Base-by-base conservation (phyloP, 2,329 filamentous ascomycete species). In the Colletotrichum australisinense region DNA sequence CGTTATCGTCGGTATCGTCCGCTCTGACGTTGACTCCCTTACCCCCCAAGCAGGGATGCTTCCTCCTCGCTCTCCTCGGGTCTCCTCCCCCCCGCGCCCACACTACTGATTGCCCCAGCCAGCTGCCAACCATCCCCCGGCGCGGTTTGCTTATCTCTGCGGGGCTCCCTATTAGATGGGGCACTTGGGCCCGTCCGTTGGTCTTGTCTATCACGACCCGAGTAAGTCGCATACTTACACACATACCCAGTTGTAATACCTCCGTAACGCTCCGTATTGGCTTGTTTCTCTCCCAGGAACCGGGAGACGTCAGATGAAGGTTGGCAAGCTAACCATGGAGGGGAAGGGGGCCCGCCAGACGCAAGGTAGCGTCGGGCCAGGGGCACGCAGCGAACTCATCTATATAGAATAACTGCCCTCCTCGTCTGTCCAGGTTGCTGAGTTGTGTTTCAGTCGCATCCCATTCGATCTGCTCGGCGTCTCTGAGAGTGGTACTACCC, bases 251-350 rank as follows among this genome's bases (percentile, higher is more conserved):
- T 57, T 28, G 57, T 57, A 46, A 28, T 16, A 22, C 19, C 7
- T 42, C 38, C 38, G 38, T 42, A 42, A 16, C 38, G 38, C 38
- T 42, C 19, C 42, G 42, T 49, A 56, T 32, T 22, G 49, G 14
- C 60, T 35, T 52, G 56, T 53, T 53, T 28, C 14, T 57, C 59
- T 57, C 59, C 58, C 46, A 73, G 42, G 59, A 69, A 65, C 67
- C 66, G 65, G 66, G 60, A 69, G 60, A 70, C 67, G 70, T 73
- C 70, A 73, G 70, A 73, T 73, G 58, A 73, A 73, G 70, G 55
- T 73, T 73, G 32, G 30, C 5, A n/a, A 28, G 42, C 70, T 64
- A 53, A 38, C 60, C 46, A 11, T 26, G 57, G 35, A 67, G 26
- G 69, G 62, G 19, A 38, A 60, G 19, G 57, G 69, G 53, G 46